Evolutionary conservation across 2,329 filamentous ascomycete genomes (phyloP).

Genomic region (Ceratocystis destructans): DNA sequence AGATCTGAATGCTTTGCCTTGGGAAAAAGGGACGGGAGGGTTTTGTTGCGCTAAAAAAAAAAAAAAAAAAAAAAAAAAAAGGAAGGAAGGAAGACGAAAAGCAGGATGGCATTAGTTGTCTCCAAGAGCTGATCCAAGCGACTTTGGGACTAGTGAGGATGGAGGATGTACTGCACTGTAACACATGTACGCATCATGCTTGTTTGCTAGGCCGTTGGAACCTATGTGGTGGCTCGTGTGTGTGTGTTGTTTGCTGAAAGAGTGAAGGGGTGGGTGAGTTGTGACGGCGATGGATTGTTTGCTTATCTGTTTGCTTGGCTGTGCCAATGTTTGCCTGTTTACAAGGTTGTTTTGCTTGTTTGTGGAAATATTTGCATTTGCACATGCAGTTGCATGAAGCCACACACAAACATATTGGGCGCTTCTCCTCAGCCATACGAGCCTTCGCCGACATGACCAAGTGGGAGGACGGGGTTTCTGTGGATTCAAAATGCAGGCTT

Average conservation of each 20-base stretch:
- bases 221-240: not conserved
- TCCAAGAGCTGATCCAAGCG: not conserved
- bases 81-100: not conserved
- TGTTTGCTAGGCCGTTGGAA: not conserved
- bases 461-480: not conserved
- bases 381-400: not conserved
- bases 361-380: not conserved
- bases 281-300: constrained; percentile 4
- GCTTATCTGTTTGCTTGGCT: not conserved
- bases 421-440: not conserved
- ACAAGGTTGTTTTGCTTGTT: not conserved
- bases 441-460: not conserved
- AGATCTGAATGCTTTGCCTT: not conserved
- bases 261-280: not conserved
- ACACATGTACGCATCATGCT: not conserved
- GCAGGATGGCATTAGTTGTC: not conserved
- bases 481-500: not conserved
- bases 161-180: not conserved
- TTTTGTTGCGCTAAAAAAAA: not conserved
- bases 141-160: not conserved
- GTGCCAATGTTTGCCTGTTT: not conserved
- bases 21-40: not conserved
- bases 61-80: not conserved
- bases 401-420: constrained; percentile 3
- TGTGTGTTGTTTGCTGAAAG: constrained; percentile 3